Conservation (phyloP, 2,329 filamentous ascomycete species). For the Claviceps capensis region DNA sequence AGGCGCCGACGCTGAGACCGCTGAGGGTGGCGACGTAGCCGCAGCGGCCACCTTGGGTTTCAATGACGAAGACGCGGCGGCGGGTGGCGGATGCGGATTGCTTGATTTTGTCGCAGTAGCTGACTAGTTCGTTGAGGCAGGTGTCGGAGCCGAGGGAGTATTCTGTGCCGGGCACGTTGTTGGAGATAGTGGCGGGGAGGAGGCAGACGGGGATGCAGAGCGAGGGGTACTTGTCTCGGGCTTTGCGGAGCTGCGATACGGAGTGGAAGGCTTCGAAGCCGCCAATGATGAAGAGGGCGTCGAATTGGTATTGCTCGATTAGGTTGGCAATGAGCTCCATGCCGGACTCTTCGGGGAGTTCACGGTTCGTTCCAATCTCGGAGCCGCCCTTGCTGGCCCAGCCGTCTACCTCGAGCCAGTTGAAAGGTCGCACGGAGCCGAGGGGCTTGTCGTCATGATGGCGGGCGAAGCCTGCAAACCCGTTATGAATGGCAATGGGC, state of each 20-base stretch:
- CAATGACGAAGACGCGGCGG: constrained; percentile 90
- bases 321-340: constrained; percentile 71
- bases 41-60: constrained; percentile 89
- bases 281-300: constrained; percentile 82
- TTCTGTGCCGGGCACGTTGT: constrained; percentile 95
- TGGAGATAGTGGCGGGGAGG: constrained; percentile 92
- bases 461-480: constrained; percentile 83
- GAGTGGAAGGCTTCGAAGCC: constrained; percentile 96
- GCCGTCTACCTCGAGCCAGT: constrained; percentile 86
- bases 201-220: constrained; percentile 88
- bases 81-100: constrained; percentile 91
- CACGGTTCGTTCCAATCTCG: constrained; percentile 95
- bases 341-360: constrained; percentile 73
- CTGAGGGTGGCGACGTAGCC: constrained; percentile 88
- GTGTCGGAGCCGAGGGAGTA: constrained; percentile 96
- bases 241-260: constrained; percentile 73
- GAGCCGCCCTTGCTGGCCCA: constrained; percentile 97
- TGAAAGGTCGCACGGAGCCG: constrained; percentile 70
- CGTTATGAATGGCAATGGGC: constrained; percentile 86
- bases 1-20: constrained; percentile 80
- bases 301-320: constrained; percentile 76
- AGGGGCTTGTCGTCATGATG: constrained; percentile 76
- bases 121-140: constrained; percentile 85
- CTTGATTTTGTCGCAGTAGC: constrained; percentile 94
- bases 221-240: constrained; percentile 61